Base-by-base conservation (phyloP, 768 basidiomycete species). In the Basidioascus undulatus region DNA sequence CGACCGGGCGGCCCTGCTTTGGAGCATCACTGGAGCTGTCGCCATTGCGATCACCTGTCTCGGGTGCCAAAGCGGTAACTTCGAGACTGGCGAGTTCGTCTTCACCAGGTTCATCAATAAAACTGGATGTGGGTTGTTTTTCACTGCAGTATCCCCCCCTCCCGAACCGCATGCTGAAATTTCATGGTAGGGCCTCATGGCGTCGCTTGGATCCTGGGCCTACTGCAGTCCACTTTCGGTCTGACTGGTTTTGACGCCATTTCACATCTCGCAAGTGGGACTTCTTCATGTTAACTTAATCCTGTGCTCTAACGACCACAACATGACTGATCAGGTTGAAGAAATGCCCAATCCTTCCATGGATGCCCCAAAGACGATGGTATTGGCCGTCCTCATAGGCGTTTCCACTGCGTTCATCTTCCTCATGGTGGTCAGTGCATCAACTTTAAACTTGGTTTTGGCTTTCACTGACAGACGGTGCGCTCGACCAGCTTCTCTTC, bases 351-450 rank as follows among this genome's bases (percentile, higher is more conserved):
- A 45, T 19, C 50, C 52, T 15, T 37, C 41, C 41, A 26, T 41
- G 39, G 50, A 50, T 39, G 44, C 48, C 18, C 53, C 53, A 0
- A 41, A 30, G 10, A 51, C 47, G 2, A 54, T 54, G 51, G 37
- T 54, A 10, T 31, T 45, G 2, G 51, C 51, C 15, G 49, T 54
- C 32, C 18, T 16, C 15, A n/a, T 16, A 6, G 18, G 3, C 12
- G 3, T 10, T 33, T 6, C 18, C 18, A 19, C 15, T 6, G 15
- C 10, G 16, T 18, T 10, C 5, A 16, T 6, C 16, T 6, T 3
- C 18, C 33, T 34, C 3, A 34, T 42, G 16, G 40, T 54, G 30
- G 49, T 48, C 12, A 33, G 48, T 1, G 15, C 36, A 8, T 41
- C 47, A 1, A 41, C 45, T 5, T 54, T 43, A 13, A 33, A 48